Conservation (phyloP, 2,329 filamentous ascomycete genomes). For the Alternaria hordeiaustralica region DNA sequence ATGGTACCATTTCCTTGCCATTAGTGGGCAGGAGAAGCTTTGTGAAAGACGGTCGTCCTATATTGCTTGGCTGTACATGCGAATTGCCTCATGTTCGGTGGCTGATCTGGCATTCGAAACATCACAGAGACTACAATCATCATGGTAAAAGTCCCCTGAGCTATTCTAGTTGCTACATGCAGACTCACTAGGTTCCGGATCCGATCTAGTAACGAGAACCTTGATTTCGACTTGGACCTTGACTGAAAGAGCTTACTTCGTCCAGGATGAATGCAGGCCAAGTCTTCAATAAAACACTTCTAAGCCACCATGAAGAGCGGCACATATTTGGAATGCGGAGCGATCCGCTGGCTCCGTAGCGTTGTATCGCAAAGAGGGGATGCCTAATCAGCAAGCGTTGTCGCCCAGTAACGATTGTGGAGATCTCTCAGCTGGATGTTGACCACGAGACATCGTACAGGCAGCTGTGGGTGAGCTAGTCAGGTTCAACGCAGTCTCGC, state of each 20-base stretch:
- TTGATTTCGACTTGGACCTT: neutral
- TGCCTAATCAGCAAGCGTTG: slow-evolving; percentile 6
- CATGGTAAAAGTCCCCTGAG: neutral
- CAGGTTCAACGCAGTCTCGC: slow-evolving; percentile 3
- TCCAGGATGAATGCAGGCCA: slow-evolving; percentile 18
- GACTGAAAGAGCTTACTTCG: neutral
- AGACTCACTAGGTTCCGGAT: neutral
- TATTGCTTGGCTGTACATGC: neutral
- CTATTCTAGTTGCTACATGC: neutral
- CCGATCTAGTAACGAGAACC: neutral
- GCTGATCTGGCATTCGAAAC: neutral
- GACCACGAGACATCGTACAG: slow-evolving; percentile 8
- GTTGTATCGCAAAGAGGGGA: neutral
- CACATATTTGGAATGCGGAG: slow-evolving; percentile 37
- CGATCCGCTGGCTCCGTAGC: slow-evolving; percentile 36
- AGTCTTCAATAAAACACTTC: slow-evolving; percentile 22
- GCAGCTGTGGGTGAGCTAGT: slow-evolving; percentile 8
- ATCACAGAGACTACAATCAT: neutral
- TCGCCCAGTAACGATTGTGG: slow-evolving; percentile 22
- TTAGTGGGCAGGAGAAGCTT: neutral
- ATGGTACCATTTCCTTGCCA: slow-evolving; percentile 8
- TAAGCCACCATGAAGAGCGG: slow-evolving; percentile 31
- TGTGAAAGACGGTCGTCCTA: neutral
- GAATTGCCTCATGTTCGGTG: neutral
- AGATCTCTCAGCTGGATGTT: slow-evolving; percentile 25